These are phyloP conservation scores for Gastrodia elata DNA, from an alignment of 106 monocot genomes.

Conservation along the genomic window DNA sequence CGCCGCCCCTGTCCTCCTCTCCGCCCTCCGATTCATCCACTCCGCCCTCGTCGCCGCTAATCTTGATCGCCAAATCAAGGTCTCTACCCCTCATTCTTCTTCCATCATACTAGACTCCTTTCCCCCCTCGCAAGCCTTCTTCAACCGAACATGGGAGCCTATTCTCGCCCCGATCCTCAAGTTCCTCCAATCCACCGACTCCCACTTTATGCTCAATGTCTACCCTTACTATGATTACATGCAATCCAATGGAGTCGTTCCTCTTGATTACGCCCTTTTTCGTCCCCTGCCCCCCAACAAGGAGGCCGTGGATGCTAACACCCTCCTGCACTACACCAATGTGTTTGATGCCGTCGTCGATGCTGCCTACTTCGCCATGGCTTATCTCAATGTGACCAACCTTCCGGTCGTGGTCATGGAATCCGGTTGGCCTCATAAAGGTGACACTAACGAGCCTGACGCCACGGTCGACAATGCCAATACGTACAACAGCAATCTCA, in stretches of 20 bases:
- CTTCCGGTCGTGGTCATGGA: conserved; percentile 79
- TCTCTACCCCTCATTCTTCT: conserved; percentile 81
- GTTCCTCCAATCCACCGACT: conserved; percentile 72
- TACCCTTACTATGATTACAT: conserved; percentile 98
- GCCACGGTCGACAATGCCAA: conserved; percentile 80
- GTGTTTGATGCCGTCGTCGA: conserved; percentile 94
- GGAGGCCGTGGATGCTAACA: conserved; percentile 94
- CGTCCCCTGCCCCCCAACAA: conserved; percentile 92
- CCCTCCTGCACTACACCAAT: conserved; percentile 95
- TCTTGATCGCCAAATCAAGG: conserved; percentile 70
- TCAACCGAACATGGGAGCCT: conserved; percentile 80
- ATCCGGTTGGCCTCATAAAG: conserved; percentile 95
- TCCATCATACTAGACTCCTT: conserved; percentile 96
- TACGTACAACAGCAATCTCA: conserved; percentile 92
- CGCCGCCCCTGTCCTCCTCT: conserved; percentile 68
- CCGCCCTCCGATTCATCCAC: conserved; percentile 75
- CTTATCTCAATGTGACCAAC: conserved; percentile 74
- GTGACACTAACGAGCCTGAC: conserved; percentile 68
- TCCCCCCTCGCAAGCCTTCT: conserved; percentile 95
- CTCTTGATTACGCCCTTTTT: conserved; percentile 89
- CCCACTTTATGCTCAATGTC: conserved; percentile 82
- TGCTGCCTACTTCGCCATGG: conserved; percentile 96
- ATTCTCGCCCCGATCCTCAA: conserved; percentile 69
- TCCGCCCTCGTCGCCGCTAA: conserved; percentile 89
- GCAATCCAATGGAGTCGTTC: conserved; percentile 88